Base-by-base conservation (phyloP, 768 basidiomycete genomes). In the Suillus subalutaceus region DNA sequence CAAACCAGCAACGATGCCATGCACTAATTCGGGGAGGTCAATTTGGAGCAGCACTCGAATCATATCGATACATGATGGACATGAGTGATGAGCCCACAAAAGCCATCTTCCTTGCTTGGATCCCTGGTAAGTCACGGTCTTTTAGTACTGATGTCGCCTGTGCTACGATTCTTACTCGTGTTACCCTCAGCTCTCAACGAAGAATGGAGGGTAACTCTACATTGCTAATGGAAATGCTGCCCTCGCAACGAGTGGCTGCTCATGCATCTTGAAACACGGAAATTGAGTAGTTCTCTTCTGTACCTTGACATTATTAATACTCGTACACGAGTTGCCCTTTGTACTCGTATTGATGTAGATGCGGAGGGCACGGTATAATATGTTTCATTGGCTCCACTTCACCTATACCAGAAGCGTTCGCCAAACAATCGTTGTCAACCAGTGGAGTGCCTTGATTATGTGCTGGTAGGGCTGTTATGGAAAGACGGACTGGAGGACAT, bases 61-160 rank as follows among this genome's bases (percentile, higher is more conserved):
- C 52, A 30, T 53, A 53, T 30, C 52, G 52, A 53, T 18, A 30
- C 52, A 53, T 53, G 52, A 53, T 53, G 16, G 52, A 30, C 52
- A 30, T 30, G 52, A 53, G 52, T 4, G 26, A 53, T 30, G 52
- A 53, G 26, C 52, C 52, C 8, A 53, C 52, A 16, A 53, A 30
- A 26, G 52, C 26, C 26, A 18, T 30, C 26, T 53, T 53, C 52
- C 26, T 53, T 16, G 15, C 7, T 53, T 53, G 26, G 26, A 4
- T 30, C 15, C 13, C 50, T 16, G 15, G 50, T 30, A 30, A 26
- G 50, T 46, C 20, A 7, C 16, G 1, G 16, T 50, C 23, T 50
- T 44, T 23, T 23, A 26, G 26, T 52, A 26, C 18, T 44, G 43
- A 26, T 48, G 23, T 50, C 50, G 6, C 50, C 26, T 7, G 26